Evolutionary conservation across 495 filamentous ascomycete genomes (phyloP).

Genomic region (Aspergillus heteromorphus): DNA sequence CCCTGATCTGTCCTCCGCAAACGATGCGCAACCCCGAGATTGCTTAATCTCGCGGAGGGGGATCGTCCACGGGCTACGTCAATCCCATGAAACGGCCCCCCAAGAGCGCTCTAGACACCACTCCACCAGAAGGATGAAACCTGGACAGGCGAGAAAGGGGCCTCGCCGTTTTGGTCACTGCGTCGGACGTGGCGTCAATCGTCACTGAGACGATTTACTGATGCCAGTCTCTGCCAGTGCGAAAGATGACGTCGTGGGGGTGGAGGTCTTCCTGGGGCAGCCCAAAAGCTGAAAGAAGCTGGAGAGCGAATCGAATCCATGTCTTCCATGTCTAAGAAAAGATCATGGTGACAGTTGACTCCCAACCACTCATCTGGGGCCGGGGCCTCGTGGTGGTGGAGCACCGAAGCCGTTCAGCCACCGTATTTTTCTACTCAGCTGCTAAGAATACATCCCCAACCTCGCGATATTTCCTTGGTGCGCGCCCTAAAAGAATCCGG

Average conservation of each 20-base stretch:
- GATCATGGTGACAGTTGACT: neutral
- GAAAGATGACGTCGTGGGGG: neutral
- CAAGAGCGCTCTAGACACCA: neutral
- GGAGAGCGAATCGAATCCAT: neutral
- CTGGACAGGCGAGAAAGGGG: neutral
- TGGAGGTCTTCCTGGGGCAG: neutral
- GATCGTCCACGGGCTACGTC: neutral
- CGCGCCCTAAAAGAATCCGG: neutral
- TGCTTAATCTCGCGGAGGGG: neutral
- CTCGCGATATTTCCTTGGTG: constrained; percentile 1
- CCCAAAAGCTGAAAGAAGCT: neutral
- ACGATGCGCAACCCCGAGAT: neutral
- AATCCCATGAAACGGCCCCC: constrained; percentile 1
- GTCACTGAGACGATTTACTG: neutral
- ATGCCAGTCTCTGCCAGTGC: neutral
- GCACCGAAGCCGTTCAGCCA: constrained; percentile 21
- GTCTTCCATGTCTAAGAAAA: neutral
- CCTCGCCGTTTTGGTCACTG: neutral
- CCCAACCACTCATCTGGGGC: neutral
- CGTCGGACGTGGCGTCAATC: constrained; percentile 1
- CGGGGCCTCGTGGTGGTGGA: constrained; percentile 7
- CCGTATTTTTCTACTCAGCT: constrained; percentile 17
- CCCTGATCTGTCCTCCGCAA: neutral
- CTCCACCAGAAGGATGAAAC: neutral
- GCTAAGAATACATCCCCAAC: constrained; percentile 16